Conservation (phyloP, 352 stramenopile species). For the Phytophthora aleatoria region DNA sequence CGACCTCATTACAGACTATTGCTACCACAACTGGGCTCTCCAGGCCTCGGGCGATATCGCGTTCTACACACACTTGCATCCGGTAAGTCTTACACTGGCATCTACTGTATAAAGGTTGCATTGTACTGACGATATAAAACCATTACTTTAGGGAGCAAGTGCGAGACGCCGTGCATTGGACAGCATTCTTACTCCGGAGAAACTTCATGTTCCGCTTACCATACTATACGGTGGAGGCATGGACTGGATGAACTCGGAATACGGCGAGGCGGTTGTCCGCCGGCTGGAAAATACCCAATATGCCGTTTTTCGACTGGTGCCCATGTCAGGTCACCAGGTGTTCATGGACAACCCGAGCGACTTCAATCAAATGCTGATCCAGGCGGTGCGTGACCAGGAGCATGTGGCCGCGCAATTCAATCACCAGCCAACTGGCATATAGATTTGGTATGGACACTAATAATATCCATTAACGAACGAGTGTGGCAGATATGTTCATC, state of each 20-base stretch:
- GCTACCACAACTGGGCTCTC: slow-evolving; percentile 85
- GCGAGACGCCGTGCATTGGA: slow-evolving; percentile 56
- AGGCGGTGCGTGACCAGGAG: slow-evolving; percentile 71
- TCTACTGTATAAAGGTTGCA: not conserved
- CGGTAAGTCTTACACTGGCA: slow-evolving; percentile 32
- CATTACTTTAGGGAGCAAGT: slow-evolving; percentile 44
- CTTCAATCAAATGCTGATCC: slow-evolving; percentile 76
- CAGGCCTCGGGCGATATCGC: slow-evolving; percentile 73
- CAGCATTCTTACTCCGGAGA: slow-evolving; percentile 52
- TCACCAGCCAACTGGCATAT: slow-evolving; percentile 12
- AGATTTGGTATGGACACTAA: slow-evolving; percentile 29
- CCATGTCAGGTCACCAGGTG: slow-evolving; percentile 74
- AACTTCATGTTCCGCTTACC: slow-evolving; percentile 71
- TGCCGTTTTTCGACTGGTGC: slow-evolving; percentile 70
- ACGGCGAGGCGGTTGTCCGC: slow-evolving; percentile 62
- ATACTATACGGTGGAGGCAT: slow-evolving; percentile 79
- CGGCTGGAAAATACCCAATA: slow-evolving; percentile 66
- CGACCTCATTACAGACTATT: slow-evolving; percentile 71
- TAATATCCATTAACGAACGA: slow-evolving; percentile 14
- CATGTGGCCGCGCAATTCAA: slow-evolving; percentile 35
- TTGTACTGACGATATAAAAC: slow-evolving; percentile 6
- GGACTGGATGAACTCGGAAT: slow-evolving; percentile 83
- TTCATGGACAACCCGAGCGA: slow-evolving; percentile 87
- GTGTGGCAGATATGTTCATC: slow-evolving; percentile 28
- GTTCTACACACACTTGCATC: slow-evolving; percentile 79